These are phyloP conservation scores for Galeopsis tetrahit DNA, from an alignment of 257 asterid species.

Conservation along the genomic window DNA sequence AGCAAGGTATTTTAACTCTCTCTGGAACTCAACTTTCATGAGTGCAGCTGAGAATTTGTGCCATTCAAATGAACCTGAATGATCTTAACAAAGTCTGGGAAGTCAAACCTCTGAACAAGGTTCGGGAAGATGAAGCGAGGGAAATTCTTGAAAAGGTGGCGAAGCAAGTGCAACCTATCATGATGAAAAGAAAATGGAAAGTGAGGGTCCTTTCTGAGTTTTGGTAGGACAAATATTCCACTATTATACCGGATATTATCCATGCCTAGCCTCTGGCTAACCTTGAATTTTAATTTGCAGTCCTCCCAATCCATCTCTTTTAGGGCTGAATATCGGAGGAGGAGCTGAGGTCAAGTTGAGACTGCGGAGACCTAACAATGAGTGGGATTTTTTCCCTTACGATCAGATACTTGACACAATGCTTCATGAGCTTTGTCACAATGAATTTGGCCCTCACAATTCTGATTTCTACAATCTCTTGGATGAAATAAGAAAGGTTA, in stretches of 20 bases:
- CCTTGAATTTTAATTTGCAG: conserved; percentile 44
- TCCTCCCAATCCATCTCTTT: conserved; percentile 68
- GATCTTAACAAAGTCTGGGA: conserved; percentile 95
- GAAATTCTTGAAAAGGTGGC: conserved; percentile 81
- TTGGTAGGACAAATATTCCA: conserved; percentile 50
- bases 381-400: conserved; percentile 77
- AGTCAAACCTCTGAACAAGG: conserved; percentile 64
- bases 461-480: conserved; percentile 80
- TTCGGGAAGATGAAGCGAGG: conserved; percentile 71
- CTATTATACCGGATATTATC: neutral
- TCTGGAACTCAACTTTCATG: conserved; percentile 16
- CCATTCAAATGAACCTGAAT: conserved; percentile 61
- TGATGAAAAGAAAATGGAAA: conserved; percentile 80
- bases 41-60: conserved; percentile 32
- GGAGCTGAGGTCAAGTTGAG: conserved; percentile 81
- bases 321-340: conserved; percentile 78
- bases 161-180: conserved; percentile 88
- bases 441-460: conserved; percentile 76
- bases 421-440: conserved; percentile 98
- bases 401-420: conserved; percentile 73
- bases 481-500: conserved; percentile 83
- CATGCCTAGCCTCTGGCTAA: conserved; percentile 26
- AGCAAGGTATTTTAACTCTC: neutral
- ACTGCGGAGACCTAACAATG: conserved; percentile 75
- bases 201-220: conserved; percentile 79